A percentile compares a stretch with the other conserved stretches of the same genome.
Evolutionary conservation across 2,329 filamentous ascomycete genomes (phyloP).

Genomic region (Waltergamsia citrina): DNA sequence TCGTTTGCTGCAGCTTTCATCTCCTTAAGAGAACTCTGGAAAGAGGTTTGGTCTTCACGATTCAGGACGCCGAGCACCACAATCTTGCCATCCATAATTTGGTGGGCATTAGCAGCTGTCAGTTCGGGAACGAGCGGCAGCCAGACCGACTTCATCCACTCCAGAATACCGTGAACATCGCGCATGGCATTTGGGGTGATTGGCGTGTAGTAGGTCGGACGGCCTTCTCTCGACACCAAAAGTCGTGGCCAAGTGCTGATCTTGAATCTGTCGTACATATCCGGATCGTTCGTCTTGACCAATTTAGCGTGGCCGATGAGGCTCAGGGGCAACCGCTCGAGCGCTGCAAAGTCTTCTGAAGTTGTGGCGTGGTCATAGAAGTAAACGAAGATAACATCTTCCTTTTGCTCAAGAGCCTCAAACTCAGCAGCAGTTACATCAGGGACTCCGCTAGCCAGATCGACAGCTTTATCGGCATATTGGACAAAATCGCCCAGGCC

Average conservation of each 20-base stretch:
- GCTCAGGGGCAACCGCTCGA: conserved; percentile 78
- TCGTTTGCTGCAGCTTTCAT: conserved; percentile 93
- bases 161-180: conserved; percentile 65
- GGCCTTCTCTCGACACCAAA: conserved; percentile 78
- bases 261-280: conserved; percentile 75
- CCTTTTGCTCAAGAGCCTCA: conserved; percentile 76
- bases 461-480: conserved; percentile 80
- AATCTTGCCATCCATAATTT: conserved; percentile 90
- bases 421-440: conserved; percentile 73
- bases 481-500: conserved; percentile 83
- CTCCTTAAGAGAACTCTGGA: conserved; percentile 70
- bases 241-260: conserved; percentile 96
- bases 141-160: conserved; percentile 97
- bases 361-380: conserved; percentile 96
- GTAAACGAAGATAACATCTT: conserved; percentile 94
- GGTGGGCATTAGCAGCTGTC: conserved; percentile 79
- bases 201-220: conserved; percentile 82
- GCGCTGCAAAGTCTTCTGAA: conserved; percentile 78
- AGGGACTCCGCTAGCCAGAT: conserved; percentile 64
- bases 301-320: conserved; percentile 87
- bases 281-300: conserved; percentile 78
- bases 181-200: conserved; percentile 88
- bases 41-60: conserved; percentile 69
- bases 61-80: conserved; percentile 90
- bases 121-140: conserved; percentile 91